Evolutionary conservation across 306 rosid species (phyloP), one percentile per base, ranked within the genome.

Genomic region (Begonia peltatifolia): DNA sequence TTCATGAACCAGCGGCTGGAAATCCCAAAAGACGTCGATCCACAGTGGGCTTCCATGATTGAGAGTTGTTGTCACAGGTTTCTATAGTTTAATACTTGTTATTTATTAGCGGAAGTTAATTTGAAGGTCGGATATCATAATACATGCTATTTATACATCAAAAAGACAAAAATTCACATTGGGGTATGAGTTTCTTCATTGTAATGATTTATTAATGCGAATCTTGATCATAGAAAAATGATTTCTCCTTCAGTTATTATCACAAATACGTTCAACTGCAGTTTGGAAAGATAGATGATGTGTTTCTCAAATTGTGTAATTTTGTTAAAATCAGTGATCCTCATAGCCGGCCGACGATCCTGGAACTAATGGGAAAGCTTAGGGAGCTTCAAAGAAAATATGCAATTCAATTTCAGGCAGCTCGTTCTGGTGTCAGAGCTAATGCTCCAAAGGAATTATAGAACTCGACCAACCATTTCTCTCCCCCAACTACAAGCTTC

Each of bases 31-130:
- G 86, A 87, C 18, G 64, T 81, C 54, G 96, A 92, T 79, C 94
- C 94, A 9, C 83, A 56, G 57, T 92, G 94, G 96, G 73, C 73
- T 65, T 74, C 93, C 48, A 58, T 92, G 47, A 86, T 92, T 65
- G 94, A 92, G 79, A 79, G 84, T 83, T 92, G 99, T 74, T 92
- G 96, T 79, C 82, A 79, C 49, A 83, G 83, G 99, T 92, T 52
- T 54, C 43, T 60, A 62, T 41, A 16, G 59, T 54, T 46, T 58
- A 23, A 54, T 54, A 46, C 58, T 16, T n/a, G 36, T 23, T 15
- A 30, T 25, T 52, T 57, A 48, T 55, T 60, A 10, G 61, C 46
- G 43, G 52, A 1, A 0, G 23, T 20, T n/a, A 46, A 48, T 12
- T 12, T 8, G 17, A 48, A 48, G 9, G 9, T 17, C 18, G 1